Evolutionary conservation across 2,329 filamentous ascomycete genomes (phyloP), one percentile per base, ranked within the genome.

Genomic region (Paracoccidioides lutzii): DNA sequence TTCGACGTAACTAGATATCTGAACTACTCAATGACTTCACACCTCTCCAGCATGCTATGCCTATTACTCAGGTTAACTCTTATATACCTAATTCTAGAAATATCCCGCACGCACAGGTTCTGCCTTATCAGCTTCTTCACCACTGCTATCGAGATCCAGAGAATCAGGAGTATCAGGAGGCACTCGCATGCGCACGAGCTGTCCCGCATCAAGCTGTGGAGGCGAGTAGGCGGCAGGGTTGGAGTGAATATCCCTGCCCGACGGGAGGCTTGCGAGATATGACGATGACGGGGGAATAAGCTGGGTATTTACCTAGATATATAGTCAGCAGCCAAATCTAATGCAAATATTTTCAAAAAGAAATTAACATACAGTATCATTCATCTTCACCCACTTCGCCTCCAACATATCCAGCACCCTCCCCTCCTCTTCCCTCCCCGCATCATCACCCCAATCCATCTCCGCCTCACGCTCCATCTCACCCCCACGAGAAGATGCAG

Each of bases 301-400:
- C 67, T 95, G 89, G 0, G 89, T 85, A 58, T 90, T 88, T 64
- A 95, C 84, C 83, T 91, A 59, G 2, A 42, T 15, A 37, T 33
- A 14, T 4, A 1, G 22, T 51, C 37, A 44, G 22, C 28, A 12
- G 32, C n/a, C 14, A 9, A 5, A 14, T 14, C 38, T 22, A 22
- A 14, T n/a, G n/a, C 35, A 7, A 15, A 32, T 37, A 7, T 9
- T 9, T 3, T 41, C 14, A 35, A 6, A 37, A 9, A 50, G 42
- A 51, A 3, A 14, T 35, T 2, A 14, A 69, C 81, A 73, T 73
- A 94, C 88, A 15, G 88, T 95, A 69, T 96, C 89, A 66, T 98
- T 98, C 71, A 90, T 82, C 73, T 90, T 93, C 59, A 81, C 82
- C 91, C 93, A 96, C 68, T 95, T 96, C 41, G 77, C 79, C 63